phyloP scores from a whole-genome alignment of 345 rosid species.

The Euphorbia pulcherrima region DNA sequence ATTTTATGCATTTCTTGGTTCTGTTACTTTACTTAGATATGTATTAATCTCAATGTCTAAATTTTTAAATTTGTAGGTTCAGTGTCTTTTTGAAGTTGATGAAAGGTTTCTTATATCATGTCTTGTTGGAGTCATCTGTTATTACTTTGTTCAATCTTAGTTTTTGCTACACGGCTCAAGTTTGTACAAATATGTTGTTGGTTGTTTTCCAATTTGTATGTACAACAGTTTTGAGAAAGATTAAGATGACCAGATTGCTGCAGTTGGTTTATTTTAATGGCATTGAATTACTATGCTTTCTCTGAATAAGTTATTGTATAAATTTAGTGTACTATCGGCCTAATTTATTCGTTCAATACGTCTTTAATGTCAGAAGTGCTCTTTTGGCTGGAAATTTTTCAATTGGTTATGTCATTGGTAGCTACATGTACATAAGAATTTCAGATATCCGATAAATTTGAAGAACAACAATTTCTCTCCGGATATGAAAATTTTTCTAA shows the following conservation, averaged over 20 bases:
- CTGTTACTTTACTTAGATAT: background rate
- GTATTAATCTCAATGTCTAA: background rate
- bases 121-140: background rate
- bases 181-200: background rate
- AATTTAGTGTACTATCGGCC: background rate
- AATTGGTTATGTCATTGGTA: background rate
- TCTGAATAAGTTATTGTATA: background rate
- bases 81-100: background rate
- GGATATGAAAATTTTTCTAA: background rate
- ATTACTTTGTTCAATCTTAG: background rate
- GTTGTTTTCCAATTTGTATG: background rate
- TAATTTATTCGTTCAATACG: background rate
- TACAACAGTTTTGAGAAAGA: background rate
- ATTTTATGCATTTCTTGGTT: background rate
- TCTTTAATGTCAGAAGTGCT: background rate
- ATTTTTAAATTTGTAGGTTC: background rate
- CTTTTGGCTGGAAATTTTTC: background rate
- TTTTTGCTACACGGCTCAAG: background rate
- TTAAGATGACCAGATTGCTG: background rate
- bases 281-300: background rate
- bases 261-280: background rate
- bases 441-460: background rate
- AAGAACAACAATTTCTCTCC: background rate
- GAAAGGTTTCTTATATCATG: background rate
- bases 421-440: background rate